phyloP scores from a whole-genome alignment of 2,329 filamentous ascomycete species.

The Trichoderma hamatum region DNA sequence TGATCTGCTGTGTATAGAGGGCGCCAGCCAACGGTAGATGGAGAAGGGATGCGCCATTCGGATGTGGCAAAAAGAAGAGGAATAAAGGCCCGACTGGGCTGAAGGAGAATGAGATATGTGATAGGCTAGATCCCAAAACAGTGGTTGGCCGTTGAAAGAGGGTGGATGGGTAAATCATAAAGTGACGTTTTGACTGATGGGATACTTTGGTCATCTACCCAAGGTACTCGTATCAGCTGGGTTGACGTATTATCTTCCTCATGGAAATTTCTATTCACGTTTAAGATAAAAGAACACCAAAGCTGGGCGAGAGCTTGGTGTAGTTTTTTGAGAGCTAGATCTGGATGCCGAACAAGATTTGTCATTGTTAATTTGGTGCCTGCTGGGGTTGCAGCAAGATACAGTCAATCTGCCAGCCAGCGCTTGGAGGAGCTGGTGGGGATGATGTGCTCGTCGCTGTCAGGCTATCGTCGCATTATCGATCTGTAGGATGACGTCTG shows the following conservation, averaged over 20 bases:
- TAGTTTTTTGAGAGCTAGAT: not conserved
- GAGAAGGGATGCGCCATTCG: slow-evolving; percentile 3
- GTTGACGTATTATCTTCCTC: not conserved
- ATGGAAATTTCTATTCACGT: not conserved
- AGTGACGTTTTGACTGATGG: not conserved
- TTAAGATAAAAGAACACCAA: not conserved
- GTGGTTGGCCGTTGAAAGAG: slow-evolving; percentile 31
- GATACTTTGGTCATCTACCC: not conserved
- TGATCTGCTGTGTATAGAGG: not conserved
- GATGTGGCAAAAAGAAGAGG: not conserved
- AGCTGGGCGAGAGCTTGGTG: not conserved
- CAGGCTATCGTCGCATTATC: slow-evolving; percentile 20
- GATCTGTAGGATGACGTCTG: slow-evolving; percentile 23
- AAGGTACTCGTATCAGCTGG: not conserved
- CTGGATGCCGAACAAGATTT: slow-evolving; percentile 10
- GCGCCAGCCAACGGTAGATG: slow-evolving; percentile 8
- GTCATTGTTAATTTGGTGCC: slow-evolving; percentile 11
- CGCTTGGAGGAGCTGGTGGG: slow-evolving; percentile 3
- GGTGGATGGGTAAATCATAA: slow-evolving; percentile 32
- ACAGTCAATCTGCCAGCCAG: not conserved
- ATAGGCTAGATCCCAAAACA: slow-evolving; percentile 36
- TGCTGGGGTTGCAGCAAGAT: slow-evolving; percentile 9
- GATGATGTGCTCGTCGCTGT: slow-evolving; percentile 5
- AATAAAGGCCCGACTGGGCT: slow-evolving; percentile 37
- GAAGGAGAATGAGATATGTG: slow-evolving; percentile 27